Base-by-base conservation (phyloP, 805 yeast species). In the Wickerhamiella parazyma region DNA sequence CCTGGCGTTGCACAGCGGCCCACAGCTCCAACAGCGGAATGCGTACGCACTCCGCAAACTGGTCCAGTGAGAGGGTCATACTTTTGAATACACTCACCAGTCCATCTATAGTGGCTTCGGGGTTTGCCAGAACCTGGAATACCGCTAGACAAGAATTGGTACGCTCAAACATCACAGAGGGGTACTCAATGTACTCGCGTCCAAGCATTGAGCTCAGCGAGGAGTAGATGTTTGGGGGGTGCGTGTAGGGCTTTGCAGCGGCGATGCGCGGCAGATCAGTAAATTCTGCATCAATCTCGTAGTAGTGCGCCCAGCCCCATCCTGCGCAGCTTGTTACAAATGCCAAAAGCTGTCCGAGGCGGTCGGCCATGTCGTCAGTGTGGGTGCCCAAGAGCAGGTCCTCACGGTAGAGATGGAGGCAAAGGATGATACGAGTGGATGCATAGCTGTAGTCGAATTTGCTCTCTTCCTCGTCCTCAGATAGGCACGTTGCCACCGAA, bases 361-460 rank as follows among this genome's bases (percentile, higher is more conserved):
- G 60, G 3, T 62, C 51, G 10, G 68, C 61, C 7, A 63, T 57
- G 0, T 52, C 44, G 3, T 54, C 44, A 4, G 69, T 64, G 20
- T 75, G 60, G 1, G 73, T 60, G 51, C 80, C 76, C 24, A 89
- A 63, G 41, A 71, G 69, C 37, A 70, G 58, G 48, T 89, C 96
- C 57, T 89, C 96, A 43, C 86, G 64, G 2, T 84, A 62, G 31
- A 86, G 55, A 61, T 87, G 96, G 38, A 89, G 60, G 0, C 86
- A 73, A 20, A 81, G 60, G 0, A 77, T 68, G 9, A 83, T 16
- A 22, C 14, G n/a, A 10, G 74, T n/a, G 66, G 61, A 25, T 3
- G 19, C 21, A n/a, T 22, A 20, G 26, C 25, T 24, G 16, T 18
- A 26, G 22, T 28, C 44, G 16, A 9, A 16, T 16, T 28, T 28